Evolutionary conservation across 73 alveolate species (phyloP), one percentile per base, ranked within the genome.

Genomic region (Tetrahymena borealis): DNA sequence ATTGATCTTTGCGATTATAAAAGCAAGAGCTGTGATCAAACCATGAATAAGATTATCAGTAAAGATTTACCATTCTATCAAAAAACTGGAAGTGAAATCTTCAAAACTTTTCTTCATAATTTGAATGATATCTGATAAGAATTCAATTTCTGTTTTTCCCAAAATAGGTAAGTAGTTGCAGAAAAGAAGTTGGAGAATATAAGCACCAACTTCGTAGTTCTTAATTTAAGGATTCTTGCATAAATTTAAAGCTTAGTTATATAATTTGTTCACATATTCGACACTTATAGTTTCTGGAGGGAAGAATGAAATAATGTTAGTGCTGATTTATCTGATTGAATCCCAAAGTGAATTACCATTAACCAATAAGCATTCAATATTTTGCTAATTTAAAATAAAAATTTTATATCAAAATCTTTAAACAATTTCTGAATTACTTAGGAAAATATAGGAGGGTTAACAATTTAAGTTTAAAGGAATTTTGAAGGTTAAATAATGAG

Each of bases 31-130:
- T 2, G 93, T 37, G 40, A 93, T 43, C 33, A 79, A 85, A 11
- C 95, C 95, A 90, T 93, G 95, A 4, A 93, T 93, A 1, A 93
- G 35, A 38, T 42, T 90, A 18, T 60, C 85, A 20, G 85, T 24
- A 35, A 60, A 60, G 35, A 35, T 60, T 18, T 60, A 60, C 85
- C 85, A 60, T 9, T 60, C 85, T 1, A 60, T 35, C n/a, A 60
- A 35, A 35, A 60, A 60, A 60, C 85, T 60, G n/a, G n/a, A 60
- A n/a, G 36, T 60, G 28, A 60, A 60, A 60, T 60, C 85, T 60
- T 60, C 85, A n/a, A 60, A 60, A 24, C 85, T 60, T 35, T 60
- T 60, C 28, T 60, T 60, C 85, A 60, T 20, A n/a, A 35, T 60
- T 60, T 60, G 28, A n/a, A 60, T 60, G 85, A 60, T 8, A 60